Percentiles rank a stretch among this genome's conserved stretches.
Evolutionary conservation across 352 stramenopile species (phyloP).

Genomic region (Pythium vanterpoolii): DNA sequence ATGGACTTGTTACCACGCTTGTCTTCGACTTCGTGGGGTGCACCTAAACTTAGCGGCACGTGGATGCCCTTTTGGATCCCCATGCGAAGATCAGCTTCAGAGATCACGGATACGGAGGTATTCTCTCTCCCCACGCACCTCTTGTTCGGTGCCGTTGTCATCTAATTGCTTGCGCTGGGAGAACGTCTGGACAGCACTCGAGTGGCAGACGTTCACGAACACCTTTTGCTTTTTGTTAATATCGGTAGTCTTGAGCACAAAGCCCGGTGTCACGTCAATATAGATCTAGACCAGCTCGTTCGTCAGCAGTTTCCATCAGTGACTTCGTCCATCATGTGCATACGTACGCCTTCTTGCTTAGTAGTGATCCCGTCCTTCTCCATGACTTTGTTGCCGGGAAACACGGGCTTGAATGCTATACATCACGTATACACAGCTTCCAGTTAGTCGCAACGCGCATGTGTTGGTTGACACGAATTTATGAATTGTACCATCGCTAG

Average conservation of each 20-base stretch:
- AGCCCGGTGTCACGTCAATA: conserved; percentile 72
- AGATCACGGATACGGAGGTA: background rate
- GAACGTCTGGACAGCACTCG: conserved; percentile 69
- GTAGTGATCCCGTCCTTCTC: conserved; percentile 43
- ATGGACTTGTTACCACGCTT: conserved; percentile 57
- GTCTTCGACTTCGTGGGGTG: conserved; percentile 72
- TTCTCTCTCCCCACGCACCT: conserved; percentile 30
- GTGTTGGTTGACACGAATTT: too few relatives aligned
- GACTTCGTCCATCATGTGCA: background rate
- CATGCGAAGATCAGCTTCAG: background rate
- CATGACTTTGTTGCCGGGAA: conserved; percentile 78
- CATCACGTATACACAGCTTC: background rate
- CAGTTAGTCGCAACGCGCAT: background rate
- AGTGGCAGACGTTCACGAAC: conserved; percentile 78
- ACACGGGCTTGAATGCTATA: conserved; percentile 51
- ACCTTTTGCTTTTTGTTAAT: conserved; percentile 66
- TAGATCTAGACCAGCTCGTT: conserved; percentile 30
- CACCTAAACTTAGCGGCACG: conserved; percentile 64
- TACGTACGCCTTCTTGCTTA: conserved; percentile 56
- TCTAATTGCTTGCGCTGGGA: conserved; percentile 78
- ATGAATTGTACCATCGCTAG: background rate
- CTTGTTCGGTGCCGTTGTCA: conserved; percentile 69
- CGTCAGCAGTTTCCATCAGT: background rate
- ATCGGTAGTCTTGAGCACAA: conserved; percentile 76
- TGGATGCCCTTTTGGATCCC: conserved; percentile 54